phyloP scores from a whole-genome alignment of 148 eudicot genomes.

The Camellia sinensis region DNA sequence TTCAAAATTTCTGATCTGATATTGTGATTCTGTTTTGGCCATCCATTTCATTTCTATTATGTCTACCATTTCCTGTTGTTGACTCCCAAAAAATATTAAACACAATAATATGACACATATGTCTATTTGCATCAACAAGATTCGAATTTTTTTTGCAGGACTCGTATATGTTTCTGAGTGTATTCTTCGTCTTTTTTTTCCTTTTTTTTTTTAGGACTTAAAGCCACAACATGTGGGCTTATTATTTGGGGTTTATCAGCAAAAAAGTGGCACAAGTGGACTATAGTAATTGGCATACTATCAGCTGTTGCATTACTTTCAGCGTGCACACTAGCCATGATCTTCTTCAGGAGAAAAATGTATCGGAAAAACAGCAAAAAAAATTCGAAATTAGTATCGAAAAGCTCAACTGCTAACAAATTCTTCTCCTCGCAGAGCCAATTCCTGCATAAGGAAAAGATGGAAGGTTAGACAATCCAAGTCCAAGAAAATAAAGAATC shows the following conservation, averaged over 20 bases:
- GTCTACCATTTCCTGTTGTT: neutral
- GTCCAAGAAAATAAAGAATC: neutral
- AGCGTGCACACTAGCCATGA: constrained; percentile 24
- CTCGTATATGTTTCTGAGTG: too few relatives aligned
- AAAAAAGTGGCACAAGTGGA: constrained; percentile 31
- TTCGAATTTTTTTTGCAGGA: neutral
- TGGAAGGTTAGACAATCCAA: constrained; percentile 19
- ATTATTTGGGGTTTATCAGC: constrained; percentile 7
- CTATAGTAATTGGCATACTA: constrained; percentile 24
- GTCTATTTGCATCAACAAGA: neutral
- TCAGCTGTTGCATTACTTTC: constrained; percentile 29
- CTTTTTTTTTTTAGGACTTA: neutral
- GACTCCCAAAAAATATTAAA: neutral
- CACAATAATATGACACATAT: neutral
- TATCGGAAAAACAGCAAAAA: constrained; percentile 12
- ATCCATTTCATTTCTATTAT: neutral
- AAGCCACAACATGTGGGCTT: too few relatives aligned
- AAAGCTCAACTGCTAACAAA: constrained; percentile 19
- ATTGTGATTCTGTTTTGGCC: neutral
- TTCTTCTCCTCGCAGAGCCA: constrained; percentile 27
- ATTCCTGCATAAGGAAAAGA: constrained; percentile 17
- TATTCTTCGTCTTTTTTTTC: constrained; percentile 4
- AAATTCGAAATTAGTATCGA: constrained; percentile 23
- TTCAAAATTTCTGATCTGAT: too few relatives aligned
- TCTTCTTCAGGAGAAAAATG: constrained; percentile 26